These are phyloP conservation scores for Tricholoma sp. DNA, from an alignment of 768 basidiomycete genomes.

Conservation along the genomic window DNA sequence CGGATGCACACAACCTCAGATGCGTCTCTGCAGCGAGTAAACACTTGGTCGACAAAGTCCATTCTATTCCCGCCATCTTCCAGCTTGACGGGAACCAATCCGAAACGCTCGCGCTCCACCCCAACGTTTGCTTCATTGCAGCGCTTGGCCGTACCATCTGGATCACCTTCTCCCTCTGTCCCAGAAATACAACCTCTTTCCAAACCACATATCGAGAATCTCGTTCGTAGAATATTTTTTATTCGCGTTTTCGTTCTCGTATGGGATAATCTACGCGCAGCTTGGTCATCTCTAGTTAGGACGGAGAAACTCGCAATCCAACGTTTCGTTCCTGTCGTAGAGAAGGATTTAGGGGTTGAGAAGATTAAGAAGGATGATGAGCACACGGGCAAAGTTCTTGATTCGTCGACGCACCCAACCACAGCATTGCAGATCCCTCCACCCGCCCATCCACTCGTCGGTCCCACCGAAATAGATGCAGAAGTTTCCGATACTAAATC, in stretches of 20 bases:
- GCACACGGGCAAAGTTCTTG: background rate
- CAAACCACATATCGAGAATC: slow-evolving; percentile 35
- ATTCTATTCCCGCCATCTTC: slow-evolving; percentile 39
- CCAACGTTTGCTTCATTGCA: slow-evolving; percentile 41
- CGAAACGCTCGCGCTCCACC: slow-evolving; percentile 61
- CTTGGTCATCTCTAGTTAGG: slow-evolving; percentile 46
- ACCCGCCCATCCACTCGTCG: background rate
- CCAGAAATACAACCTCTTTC: slow-evolving; percentile 27
- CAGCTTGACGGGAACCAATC: slow-evolving; percentile 21
- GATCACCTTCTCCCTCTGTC: slow-evolving; percentile 19
- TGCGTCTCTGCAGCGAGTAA: slow-evolving; percentile 41
- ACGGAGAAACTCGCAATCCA: slow-evolving; percentile 4
- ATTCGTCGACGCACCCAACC: background rate
- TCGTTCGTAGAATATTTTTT: slow-evolving; percentile 60
- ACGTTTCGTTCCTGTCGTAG: slow-evolving; percentile 1
- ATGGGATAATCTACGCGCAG: slow-evolving; percentile 64
- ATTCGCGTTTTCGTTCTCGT: slow-evolving; percentile 63
- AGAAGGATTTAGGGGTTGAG: slow-evolving; percentile 2
- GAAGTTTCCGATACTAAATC: slow-evolving; percentile 1
- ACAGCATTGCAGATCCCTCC: background rate
- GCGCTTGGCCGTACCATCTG: slow-evolving; percentile 18
- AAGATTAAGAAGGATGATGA: background rate
- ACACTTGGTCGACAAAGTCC: slow-evolving; percentile 54
- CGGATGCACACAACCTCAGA: slow-evolving; percentile 17
- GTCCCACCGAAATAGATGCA: slow-evolving; percentile 7